Percentiles rank a stretch among this genome's conserved stretches.
Conservation (phyloP, 768 basidiomycete genomes). For the Lactarius akahatsu region DNA sequence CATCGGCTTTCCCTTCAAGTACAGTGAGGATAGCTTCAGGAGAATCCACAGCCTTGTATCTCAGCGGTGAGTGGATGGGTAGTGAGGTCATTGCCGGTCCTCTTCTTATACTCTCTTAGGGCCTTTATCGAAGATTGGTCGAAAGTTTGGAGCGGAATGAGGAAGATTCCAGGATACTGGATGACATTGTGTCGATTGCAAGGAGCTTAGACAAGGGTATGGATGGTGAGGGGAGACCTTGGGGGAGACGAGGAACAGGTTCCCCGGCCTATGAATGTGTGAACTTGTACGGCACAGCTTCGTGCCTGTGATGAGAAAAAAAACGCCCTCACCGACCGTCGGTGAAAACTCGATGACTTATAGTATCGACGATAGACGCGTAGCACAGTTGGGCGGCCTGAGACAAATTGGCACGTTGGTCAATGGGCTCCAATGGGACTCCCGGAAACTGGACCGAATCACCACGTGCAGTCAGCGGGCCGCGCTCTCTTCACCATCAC, state of each 20-base stretch:
- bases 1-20: neutral
- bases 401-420: too few species aligned
- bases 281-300: neutral
- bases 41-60: neutral
- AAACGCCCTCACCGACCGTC: too few species aligned
- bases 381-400: too few species aligned
- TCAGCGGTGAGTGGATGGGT: neutral
- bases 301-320: too few species aligned
- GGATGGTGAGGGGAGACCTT: neutral
- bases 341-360: too few species aligned
- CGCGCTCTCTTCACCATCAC: too few species aligned
- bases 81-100: neutral
- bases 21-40: neutral
- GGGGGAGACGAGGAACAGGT: neutral
- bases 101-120: neutral
- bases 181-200: neutral
- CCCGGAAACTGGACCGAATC: too few species aligned
- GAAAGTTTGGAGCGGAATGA: neutral
- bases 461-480: too few species aligned
- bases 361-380: too few species aligned
- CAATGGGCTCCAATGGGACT: too few species aligned
- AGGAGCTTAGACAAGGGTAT: neutral
- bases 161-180: too few species aligned
- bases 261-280: too few species aligned
- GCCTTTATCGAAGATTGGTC: neutral